phyloP scores from a whole-genome alignment of 129 eudicot genomes.

The Logfia minima region DNA sequence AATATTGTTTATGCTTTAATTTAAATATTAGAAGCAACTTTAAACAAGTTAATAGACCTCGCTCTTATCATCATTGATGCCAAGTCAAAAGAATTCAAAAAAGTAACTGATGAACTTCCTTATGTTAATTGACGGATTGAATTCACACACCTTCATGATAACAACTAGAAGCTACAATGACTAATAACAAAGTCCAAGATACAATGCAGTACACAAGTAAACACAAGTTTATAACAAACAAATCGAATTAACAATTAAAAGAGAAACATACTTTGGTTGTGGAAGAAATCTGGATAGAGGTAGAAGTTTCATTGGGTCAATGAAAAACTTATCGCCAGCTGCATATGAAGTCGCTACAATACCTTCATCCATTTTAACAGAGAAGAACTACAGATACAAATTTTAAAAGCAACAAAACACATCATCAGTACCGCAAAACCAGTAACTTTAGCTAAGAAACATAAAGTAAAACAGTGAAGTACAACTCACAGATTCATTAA shows the following conservation, averaged over 20 bases:
- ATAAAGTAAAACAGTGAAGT: background rate
- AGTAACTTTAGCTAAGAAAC: background rate
- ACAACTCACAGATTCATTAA: constrained; percentile 84
- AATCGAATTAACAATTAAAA: background rate
- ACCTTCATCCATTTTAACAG: constrained; percentile 85
- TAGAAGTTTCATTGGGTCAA: constrained; percentile 86
- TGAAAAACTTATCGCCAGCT: constrained; percentile 84
- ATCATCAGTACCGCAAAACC: background rate
- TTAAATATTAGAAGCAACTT: background rate
- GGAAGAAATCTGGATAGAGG: constrained; percentile 88
- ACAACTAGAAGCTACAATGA: background rate
- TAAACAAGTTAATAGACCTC: background rate
- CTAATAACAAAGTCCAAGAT: background rate
- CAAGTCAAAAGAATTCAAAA: constrained; percentile 12
- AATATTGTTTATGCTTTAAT: background rate
- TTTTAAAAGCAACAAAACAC: constrained; percentile 3
- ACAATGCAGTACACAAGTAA: background rate
- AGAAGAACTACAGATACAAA: constrained; percentile 45
- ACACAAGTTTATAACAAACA: background rate
- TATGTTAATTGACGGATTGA: background rate
- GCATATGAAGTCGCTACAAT: constrained; percentile 78
- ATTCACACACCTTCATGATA: background rate
- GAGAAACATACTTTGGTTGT: constrained; percentile 77
- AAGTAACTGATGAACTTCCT: background rate
- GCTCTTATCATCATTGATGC: background rate